These are phyloP conservation scores for Colletotrichum sp. DNA, from an alignment of 2,329 filamentous ascomycete genomes.

Conservation along the genomic window DNA sequence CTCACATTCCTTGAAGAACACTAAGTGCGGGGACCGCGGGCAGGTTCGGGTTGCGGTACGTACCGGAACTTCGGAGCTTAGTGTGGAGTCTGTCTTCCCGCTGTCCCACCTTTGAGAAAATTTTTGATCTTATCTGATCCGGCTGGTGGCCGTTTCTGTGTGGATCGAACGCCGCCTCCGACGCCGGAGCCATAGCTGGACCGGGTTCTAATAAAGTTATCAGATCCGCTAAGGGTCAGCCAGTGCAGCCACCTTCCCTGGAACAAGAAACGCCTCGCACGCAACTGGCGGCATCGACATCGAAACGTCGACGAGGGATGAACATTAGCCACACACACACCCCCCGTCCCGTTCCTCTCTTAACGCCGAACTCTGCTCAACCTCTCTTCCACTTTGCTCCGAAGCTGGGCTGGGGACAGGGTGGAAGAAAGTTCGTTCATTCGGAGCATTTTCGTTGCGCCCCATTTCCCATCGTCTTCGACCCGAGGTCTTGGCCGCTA, in stretches of 20 bases:
- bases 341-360: background rate
- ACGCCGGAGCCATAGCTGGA: conserved; percentile 1
- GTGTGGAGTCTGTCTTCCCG: background rate
- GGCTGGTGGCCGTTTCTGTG: background rate
- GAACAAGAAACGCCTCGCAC: conserved; percentile 16
- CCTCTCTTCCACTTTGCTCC: background rate
- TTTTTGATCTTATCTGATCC: conserved; percentile 17
- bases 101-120: background rate
- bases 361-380: background rate
- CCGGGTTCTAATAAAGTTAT: conserved; percentile 34
- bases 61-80: background rate
- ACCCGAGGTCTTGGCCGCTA: background rate
- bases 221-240: conserved; percentile 31
- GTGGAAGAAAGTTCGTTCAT: background rate
- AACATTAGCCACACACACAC: background rate
- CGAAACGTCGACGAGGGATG: conserved; percentile 28
- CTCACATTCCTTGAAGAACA: background rate
- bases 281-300: background rate
- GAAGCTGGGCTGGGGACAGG: background rate
- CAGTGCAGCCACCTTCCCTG: conserved; percentile 8
- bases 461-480: background rate
- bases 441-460: background rate
- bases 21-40: background rate
- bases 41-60: background rate
- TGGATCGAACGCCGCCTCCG: background rate